phyloP scores from a whole-genome alignment of 352 stramenopile species.

The Elongisporangium undulatum region DNA sequence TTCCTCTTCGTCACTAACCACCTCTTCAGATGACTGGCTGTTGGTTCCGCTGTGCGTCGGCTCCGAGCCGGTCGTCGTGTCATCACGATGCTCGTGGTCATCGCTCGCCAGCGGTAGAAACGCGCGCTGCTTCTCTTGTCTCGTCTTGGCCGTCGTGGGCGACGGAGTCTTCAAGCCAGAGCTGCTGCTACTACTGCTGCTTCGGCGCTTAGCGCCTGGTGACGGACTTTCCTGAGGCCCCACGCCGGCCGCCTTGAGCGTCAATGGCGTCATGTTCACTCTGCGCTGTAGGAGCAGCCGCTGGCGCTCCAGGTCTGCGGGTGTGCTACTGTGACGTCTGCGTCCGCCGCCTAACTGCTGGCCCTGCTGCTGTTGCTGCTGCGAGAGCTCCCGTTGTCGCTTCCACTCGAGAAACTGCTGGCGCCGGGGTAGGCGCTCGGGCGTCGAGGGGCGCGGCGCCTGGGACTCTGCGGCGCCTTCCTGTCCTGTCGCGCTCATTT shows the following conservation, averaged over 20 bases:
- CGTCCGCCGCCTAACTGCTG: not conserved
- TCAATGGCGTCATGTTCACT: not conserved
- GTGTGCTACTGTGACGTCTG: not conserved
- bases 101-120: not conserved
- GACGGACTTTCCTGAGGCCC: not conserved
- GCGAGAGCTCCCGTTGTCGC: not conserved
- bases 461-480: not conserved
- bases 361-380: not conserved
- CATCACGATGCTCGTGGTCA: not conserved
- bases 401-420: not conserved
- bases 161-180: not conserved
- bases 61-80: not conserved
- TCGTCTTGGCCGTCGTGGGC: not conserved
- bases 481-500: not conserved
- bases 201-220: not conserved
- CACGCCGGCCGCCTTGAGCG: not conserved
- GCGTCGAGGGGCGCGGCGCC: not conserved
- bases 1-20: not conserved
- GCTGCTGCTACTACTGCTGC: not conserved
- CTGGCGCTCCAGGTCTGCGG: not conserved
- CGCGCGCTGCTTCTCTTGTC: not conserved
- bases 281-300: not conserved
- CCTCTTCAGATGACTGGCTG: not conserved
- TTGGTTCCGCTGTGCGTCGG: not conserved
- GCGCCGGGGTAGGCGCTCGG: not conserved